These are phyloP conservation scores for Amphicarpaea edgeworthii DNA, from an alignment of 306 rosid genomes.

Conservation along the genomic window DNA sequence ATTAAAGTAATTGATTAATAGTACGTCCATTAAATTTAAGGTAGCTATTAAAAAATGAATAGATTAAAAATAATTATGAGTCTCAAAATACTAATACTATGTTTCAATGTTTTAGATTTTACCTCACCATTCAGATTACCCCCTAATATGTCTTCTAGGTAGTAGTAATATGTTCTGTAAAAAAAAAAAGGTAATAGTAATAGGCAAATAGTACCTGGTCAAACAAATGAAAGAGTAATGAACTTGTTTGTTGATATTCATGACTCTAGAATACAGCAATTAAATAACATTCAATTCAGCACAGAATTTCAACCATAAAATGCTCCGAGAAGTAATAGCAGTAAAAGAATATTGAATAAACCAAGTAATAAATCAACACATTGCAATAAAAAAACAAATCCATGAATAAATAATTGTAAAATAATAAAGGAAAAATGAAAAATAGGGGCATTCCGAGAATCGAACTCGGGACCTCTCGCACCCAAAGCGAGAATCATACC, in stretches of 20 bases:
- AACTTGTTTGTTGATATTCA: neutral
- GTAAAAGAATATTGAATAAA: neutral
- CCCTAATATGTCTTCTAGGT: too few species aligned
- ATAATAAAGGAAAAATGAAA: neutral
- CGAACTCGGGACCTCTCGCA: conserved; percentile 79
- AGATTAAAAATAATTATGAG: too few species aligned
- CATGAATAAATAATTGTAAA: neutral
- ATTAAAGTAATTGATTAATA: too few species aligned
- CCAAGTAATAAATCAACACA: neutral
- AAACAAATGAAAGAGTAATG: neutral
- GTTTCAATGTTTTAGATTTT: too few species aligned
- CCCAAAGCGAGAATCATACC: conserved; percentile 85
- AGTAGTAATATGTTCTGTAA: too few species aligned
- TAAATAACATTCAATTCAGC: neutral
- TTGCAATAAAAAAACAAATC: neutral
- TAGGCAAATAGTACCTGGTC: too few species aligned
- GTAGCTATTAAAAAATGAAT: too few species aligned
- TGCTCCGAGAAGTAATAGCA: neutral
- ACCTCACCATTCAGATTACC: too few species aligned
- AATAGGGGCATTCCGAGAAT: conserved; percentile 69
- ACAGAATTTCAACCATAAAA: neutral
- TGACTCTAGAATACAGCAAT: neutral
- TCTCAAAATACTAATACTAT: too few species aligned
- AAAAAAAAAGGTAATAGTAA: too few species aligned
- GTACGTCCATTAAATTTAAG: too few species aligned